phyloP scores from a whole-genome alignment of 176 grass and related monocot genomes.

The Alopecurus myosuroides region DNA sequence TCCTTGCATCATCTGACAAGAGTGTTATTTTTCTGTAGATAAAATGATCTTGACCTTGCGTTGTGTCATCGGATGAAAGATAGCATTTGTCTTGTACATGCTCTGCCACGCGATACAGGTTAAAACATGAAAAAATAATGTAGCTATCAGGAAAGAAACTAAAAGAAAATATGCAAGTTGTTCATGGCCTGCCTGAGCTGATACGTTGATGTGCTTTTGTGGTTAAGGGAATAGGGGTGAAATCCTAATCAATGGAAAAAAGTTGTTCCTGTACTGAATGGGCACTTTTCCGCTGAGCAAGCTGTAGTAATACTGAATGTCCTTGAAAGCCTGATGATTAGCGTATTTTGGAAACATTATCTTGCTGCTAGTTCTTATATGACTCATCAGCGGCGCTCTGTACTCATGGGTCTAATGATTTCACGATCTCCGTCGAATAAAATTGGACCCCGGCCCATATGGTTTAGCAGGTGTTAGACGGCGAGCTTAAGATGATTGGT shows the following conservation, averaged over 20 bases:
- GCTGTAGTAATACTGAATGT: constrained; percentile 1
- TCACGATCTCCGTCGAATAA: constrained; percentile 7
- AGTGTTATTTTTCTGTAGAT: constrained; percentile 11
- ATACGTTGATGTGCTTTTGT: constrained; percentile 12
- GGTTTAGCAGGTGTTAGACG: constrained; percentile 34
- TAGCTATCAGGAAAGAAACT: constrained; percentile 4
- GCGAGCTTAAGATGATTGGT: constrained; percentile 27
- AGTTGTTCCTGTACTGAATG: constrained; percentile 7
- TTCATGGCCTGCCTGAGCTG: not conserved
- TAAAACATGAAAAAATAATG: not conserved
- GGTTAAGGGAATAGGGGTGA: not conserved
- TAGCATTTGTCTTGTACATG: constrained; percentile 23
- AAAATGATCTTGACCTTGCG: not conserved
- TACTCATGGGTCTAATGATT: constrained; percentile 39
- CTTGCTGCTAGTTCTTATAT: not conserved
- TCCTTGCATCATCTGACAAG: constrained; percentile 12
- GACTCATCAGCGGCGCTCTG: constrained; percentile 26
- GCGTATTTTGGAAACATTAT: constrained; percentile 24
- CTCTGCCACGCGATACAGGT: constrained; percentile 3
- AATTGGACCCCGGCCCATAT: constrained; percentile 37
- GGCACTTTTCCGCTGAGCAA: not conserved
- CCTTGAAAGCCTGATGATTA: constrained; percentile 16
- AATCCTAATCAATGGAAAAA: constrained; percentile 17
- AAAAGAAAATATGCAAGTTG: constrained; percentile 28
- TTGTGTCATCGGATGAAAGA: constrained; percentile 33